phyloP scores from a whole-genome alignment of 179 eudicot genomes.

The Vitellaria paradoxa region DNA sequence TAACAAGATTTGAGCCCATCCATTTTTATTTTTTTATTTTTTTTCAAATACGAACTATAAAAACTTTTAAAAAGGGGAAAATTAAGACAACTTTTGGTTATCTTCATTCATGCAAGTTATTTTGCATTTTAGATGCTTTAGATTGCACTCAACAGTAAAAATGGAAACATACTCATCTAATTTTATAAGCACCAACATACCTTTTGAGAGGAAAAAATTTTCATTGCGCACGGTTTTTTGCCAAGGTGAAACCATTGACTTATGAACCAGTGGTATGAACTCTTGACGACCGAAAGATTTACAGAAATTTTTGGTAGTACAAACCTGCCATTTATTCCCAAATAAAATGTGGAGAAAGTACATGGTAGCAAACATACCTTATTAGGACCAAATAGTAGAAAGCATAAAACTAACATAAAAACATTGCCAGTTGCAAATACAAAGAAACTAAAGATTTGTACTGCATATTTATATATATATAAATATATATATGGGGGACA shows the following conservation, averaged over 20 bases:
- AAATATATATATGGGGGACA: neutral
- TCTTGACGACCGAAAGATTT: constrained; percentile 26
- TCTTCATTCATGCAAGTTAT: neutral
- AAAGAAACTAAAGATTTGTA: neutral
- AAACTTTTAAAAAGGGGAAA: neutral
- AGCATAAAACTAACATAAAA: neutral
- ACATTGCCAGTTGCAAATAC: neutral
- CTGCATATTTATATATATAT: neutral
- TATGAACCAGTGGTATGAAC: constrained; percentile 33
- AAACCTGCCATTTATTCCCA: constrained; percentile 31
- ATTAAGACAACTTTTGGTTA: neutral
- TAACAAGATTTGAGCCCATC: neutral
- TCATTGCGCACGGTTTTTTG: constrained; percentile 28
- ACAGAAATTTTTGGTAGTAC: constrained; percentile 25
- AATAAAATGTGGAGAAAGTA: neutral
- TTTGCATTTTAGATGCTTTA: neutral
- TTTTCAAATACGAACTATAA: neutral
- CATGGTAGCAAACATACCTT: neutral
- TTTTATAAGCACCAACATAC: constrained; percentile 24
- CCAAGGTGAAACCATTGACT: constrained; percentile 44
- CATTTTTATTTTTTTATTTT: too few relatives aligned
- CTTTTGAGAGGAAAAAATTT: constrained; percentile 35
- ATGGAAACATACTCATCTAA: neutral
- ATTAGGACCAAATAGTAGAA: neutral
- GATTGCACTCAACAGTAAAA: neutral